Conservation (phyloP, 2,329 filamentous ascomycete species). For the Aspergillus thermomutatus region DNA sequence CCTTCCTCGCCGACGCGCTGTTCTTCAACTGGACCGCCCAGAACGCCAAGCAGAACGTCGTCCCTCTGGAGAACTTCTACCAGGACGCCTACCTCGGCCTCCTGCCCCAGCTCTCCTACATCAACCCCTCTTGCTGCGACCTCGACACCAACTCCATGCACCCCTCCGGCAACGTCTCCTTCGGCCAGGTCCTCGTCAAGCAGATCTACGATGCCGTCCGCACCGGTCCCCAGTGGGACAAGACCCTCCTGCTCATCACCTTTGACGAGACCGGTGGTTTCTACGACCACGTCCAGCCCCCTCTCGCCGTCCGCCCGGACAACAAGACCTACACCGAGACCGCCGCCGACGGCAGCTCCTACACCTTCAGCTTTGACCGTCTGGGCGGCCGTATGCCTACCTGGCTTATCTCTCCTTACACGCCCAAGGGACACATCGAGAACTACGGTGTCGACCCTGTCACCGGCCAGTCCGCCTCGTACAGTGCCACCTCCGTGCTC, state of each 20-base stretch:
- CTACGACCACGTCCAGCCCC: slow-evolving; percentile 35
- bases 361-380: slow-evolving; percentile 27
- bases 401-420: slow-evolving; percentile 28
- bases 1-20: slow-evolving; percentile 19
- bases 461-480: slow-evolving; percentile 22
- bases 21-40: slow-evolving; percentile 28
- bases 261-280: slow-evolving; percentile 39
- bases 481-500: slow-evolving; percentile 28
- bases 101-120: slow-evolving; percentile 34
- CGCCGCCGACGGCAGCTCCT: slow-evolving; percentile 20
- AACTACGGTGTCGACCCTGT: slow-evolving; percentile 25
- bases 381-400: slow-evolving; percentile 29
- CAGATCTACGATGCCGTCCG: slow-evolving; percentile 36
- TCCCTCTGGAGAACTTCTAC: slow-evolving; percentile 16
- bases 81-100: slow-evolving; percentile 28
- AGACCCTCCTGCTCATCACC: slow-evolving; percentile 33
- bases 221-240: slow-evolving; percentile 34
- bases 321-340: slow-evolving; percentile 35
- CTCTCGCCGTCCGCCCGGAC: slow-evolving; percentile 32
- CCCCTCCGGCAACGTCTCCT: slow-evolving; percentile 30
- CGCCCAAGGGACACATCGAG: slow-evolving; percentile 23
- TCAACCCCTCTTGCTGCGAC: slow-evolving; percentile 41
- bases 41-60: not conserved
- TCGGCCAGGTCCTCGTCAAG: slow-evolving; percentile 36
- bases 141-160: slow-evolving; percentile 28